phyloP scores from a whole-genome alignment of 257 asterid genomes.

The Eucommia ulmoides region DNA sequence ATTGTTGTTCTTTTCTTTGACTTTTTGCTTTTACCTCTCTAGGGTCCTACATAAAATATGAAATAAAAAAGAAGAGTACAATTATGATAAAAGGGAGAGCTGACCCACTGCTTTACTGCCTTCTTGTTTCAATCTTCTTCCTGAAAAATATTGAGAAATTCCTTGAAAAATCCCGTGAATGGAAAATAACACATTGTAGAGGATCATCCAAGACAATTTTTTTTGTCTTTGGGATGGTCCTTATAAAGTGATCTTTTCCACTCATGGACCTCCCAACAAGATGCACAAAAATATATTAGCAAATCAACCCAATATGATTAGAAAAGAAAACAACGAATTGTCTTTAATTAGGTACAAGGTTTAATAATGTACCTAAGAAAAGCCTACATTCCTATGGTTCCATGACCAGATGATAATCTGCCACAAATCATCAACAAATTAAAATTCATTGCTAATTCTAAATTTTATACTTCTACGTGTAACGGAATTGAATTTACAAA shows the following conservation, averaged over 20 bases:
- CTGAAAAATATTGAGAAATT: not conserved
- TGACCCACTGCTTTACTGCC: not conserved
- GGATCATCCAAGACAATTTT: too few species aligned
- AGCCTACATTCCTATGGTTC: conserved; percentile 58
- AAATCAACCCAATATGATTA: conserved; percentile 11
- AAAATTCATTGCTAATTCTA: conserved; percentile 5
- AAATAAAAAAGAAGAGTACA: not conserved
- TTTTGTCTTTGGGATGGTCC: too few species aligned
- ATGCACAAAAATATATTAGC: conserved; percentile 8
- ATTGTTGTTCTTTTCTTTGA: not conserved
- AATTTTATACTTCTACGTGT: too few species aligned
- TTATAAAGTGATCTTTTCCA: too few species aligned
- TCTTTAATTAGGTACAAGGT: too few species aligned
- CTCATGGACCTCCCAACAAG: not conserved
- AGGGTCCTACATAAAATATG: not conserved
- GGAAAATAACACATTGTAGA: too few species aligned
- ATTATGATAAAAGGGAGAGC: not conserved
- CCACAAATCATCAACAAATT: conserved; percentile 9
- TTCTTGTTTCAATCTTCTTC: not conserved
- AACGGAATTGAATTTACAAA: too few species aligned
- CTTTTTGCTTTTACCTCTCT: not conserved
- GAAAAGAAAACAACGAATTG: conserved; percentile 22
- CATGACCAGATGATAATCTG: conserved; percentile 66
- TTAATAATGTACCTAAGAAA: too few species aligned
- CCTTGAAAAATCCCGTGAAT: not conserved